A percentile compares a stretch with the other conserved stretches of the same genome.
These are phyloP conservation scores for Cryphonectria parasitica DNA, from an alignment of 2,329 filamentous ascomycete genomes.

Conservation along the genomic window DNA sequence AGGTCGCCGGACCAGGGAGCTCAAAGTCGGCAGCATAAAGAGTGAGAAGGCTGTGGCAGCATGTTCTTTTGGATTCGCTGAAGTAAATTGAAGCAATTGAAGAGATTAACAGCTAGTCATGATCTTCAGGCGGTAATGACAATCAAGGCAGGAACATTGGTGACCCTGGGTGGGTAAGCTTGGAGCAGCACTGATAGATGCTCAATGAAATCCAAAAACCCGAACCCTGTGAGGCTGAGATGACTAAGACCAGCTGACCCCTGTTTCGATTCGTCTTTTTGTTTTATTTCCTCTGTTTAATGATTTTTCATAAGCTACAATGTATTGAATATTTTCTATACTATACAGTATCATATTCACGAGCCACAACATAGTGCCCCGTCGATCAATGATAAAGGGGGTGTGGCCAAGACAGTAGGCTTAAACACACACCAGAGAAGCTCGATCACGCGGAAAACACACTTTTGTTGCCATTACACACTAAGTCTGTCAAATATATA, in stretches of 20 bases:
- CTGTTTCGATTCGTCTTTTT: neutral
- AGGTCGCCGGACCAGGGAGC: neutral
- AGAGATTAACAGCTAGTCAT: neutral
- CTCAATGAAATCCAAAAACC: neutral
- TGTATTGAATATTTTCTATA: neutral
- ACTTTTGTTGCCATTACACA: neutral
- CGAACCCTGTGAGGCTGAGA: neutral
- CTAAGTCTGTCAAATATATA: neutral
- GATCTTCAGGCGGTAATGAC: neutral
- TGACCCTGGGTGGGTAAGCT: neutral
- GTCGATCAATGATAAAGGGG: neutral
- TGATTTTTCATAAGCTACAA: too few species aligned
- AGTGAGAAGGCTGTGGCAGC: neutral
- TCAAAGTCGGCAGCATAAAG: neutral
- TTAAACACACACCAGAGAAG: neutral
- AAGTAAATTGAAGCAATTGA: too few species aligned
- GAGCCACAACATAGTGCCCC: too few species aligned
- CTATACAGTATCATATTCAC: neutral
- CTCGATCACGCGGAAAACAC: neutral
- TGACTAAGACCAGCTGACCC: neutral
- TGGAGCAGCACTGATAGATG: neutral
- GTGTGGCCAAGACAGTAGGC: neutral
- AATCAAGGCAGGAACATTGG: neutral
- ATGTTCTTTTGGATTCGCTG: neutral
- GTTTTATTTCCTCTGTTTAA: too few species aligned